These are phyloP conservation scores for Plasmodiophora brassicae DNA, from an alignment of 208 protist genomes.

Conservation along the genomic window DNA sequence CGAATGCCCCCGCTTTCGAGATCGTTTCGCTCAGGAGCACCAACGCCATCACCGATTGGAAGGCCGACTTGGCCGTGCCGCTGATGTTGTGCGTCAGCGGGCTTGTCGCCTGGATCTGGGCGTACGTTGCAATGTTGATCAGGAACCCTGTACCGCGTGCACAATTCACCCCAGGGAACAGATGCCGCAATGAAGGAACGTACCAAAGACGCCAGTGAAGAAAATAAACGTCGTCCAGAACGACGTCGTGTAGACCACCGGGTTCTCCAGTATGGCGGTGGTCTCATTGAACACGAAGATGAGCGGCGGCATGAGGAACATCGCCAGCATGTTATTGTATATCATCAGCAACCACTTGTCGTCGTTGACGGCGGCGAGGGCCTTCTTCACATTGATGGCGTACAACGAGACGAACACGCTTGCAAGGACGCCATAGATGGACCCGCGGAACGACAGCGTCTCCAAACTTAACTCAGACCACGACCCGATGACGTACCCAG, in stretches of 20 bases:
- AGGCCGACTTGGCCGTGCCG: constrained; percentile 60
- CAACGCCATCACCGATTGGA: constrained; percentile 56
- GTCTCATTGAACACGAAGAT: constrained; percentile 56
- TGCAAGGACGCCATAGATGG: constrained; percentile 61
- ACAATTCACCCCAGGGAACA: too few species aligned
- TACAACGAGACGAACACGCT: constrained; percentile 62
- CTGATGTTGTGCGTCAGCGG: constrained; percentile 63
- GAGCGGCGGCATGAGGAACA: constrained; percentile 57
- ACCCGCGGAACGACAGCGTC: constrained; percentile 45
- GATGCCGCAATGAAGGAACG: too few species aligned
- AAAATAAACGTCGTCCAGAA: constrained; percentile 60
- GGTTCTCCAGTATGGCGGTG: neutral
- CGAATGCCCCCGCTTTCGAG: constrained; percentile 36
- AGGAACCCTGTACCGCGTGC: constrained; percentile 55
- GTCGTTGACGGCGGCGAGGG: constrained; percentile 48
- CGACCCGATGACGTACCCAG: constrained; percentile 60
- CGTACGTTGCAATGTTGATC: constrained; percentile 59
- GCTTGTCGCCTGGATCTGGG: constrained; percentile 63
- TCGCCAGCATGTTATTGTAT: constrained; percentile 62
- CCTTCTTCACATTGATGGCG: constrained; percentile 61
- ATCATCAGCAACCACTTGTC: constrained; percentile 55
- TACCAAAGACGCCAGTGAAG: neutral
- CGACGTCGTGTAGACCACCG: neutral
- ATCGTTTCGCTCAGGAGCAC: constrained; percentile 48
- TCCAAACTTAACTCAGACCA: constrained; percentile 48